Evolutionary conservation across 1,139 yeast genomes (phyloP).

Genomic region (Taphrina pruni): DNA sequence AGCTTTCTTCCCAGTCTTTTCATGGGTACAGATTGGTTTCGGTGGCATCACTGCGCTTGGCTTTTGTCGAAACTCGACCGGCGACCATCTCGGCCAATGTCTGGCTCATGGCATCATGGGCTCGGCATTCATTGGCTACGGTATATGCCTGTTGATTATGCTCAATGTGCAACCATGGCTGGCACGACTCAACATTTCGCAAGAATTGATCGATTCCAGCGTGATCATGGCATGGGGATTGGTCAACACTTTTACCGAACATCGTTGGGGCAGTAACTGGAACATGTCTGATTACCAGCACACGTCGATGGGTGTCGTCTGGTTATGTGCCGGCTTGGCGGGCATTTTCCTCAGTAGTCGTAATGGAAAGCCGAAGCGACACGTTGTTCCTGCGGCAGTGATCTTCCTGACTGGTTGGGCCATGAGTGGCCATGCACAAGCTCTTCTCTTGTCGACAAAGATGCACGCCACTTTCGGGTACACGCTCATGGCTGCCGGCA

Average conservation of each 20-base stretch:
- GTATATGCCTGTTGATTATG: conserved; percentile 69
- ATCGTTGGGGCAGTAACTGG: conserved; percentile 95
- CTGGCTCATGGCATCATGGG: conserved; percentile 98
- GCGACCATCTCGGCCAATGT: conserved; percentile 84
- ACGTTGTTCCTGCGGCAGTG: conserved; percentile 79
- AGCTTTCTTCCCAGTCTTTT: conserved; percentile 57
- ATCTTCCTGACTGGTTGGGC: conserved; percentile 90
- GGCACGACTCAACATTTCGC: conserved; percentile 61
- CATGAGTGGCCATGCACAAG: conserved; percentile 87
- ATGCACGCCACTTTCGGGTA: conserved; percentile 87
- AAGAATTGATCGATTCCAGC: conserved; percentile 81
- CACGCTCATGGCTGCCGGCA: conserved; percentile 78
- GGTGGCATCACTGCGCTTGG: conserved; percentile 87
- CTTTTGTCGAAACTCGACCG: conserved; percentile 64
- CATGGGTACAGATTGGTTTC: conserved; percentile 70
- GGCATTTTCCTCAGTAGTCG: conserved; percentile 76
- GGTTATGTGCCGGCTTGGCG: conserved; percentile 93
- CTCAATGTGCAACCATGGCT: conserved; percentile 59
- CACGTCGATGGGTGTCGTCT: conserved; percentile 88
- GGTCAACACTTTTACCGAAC: conserved; percentile 92
- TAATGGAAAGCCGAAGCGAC: conserved; percentile 60
- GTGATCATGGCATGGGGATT: conserved; percentile 90
- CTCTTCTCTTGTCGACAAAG: conserved; percentile 74
- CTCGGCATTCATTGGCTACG: conserved; percentile 78
- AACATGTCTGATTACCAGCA: conserved; percentile 68